Conservation (phyloP, 2,329 filamentous ascomycete species). For the Rhynchosporium graminicola region DNA sequence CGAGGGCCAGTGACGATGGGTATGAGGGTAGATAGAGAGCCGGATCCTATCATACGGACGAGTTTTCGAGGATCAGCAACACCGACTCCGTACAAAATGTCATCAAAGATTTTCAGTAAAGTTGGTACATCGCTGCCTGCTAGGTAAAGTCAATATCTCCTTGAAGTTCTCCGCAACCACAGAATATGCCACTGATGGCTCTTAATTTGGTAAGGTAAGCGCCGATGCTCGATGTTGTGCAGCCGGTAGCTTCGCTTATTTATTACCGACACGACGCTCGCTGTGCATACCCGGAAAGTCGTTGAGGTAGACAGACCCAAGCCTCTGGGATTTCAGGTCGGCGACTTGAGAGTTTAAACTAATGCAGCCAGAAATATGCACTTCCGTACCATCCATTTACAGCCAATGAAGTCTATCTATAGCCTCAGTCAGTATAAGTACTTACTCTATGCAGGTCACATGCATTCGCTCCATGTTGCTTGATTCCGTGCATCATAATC, state of each 20-base stretch:
- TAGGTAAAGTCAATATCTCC: not conserved
- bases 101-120: too few relatives aligned
- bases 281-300: not conserved
- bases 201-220: not conserved
- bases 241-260: slow-evolving; percentile 3
- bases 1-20: too few relatives aligned
- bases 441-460: not conserved
- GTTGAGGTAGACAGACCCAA: not conserved
- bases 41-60: too few relatives aligned
- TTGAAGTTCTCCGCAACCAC: not conserved
- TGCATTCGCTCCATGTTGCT: not conserved
- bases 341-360: slow-evolving; percentile 4
- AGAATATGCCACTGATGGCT: not conserved
- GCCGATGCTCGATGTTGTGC: slow-evolving; percentile 14
- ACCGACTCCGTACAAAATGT: too few relatives aligned
- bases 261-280: not conserved
- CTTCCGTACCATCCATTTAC: not conserved
- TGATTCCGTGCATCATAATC: not conserved
- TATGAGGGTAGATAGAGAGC: too few relatives aligned
- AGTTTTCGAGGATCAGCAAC: too few relatives aligned
- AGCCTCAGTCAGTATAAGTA: too few relatives aligned
- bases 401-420: not conserved
- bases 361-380: not conserved
- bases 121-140: too few relatives aligned
- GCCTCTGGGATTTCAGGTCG: slow-evolving; percentile 10